Base-by-base conservation (phyloP, 306 rosid genomes). In the Dalbergia cultrata region DNA sequence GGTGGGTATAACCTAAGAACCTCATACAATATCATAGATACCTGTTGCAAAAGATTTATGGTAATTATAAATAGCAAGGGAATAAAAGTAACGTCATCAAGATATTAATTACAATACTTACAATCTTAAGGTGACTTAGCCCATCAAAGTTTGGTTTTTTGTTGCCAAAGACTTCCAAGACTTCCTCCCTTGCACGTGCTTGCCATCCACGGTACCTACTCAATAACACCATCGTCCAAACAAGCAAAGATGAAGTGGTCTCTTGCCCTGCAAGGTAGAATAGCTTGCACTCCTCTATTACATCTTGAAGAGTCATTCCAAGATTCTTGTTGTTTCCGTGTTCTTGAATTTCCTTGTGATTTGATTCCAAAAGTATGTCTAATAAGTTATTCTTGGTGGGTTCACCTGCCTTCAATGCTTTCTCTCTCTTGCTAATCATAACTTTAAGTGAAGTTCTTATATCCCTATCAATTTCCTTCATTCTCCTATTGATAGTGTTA, bases 1-100 rank as follows among this genome's bases (percentile, higher is more conserved):
- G 94, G 90, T 9, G 97, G 80, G 39, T 91, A 89, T 26, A 91
- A 41, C 52, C 97, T 89, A 0, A 91, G 89, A 79, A 93, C 92
- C 80, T 93, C 94, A 1, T 86, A 22, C 17, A 90, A 57, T 35
- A 92, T 89, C 97, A 89, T 87, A 0, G 79, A 70, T 7, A 84
- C 72, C 85, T 84, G 60, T 50, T 19, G 9, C 5, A 17, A 65
- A 33, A 18, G n/a, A 19, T 19, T 14, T 47, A 14, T 39, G 41
- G 31, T 26, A 1, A 26, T 26, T 1, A 26, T 26, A 26, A 26
- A 0, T 26, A 26, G 3, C 31, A 26, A 26, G 41, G 41, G 41
- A 5, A 37, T 37, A 37, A 0, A 5, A 37, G 41, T 1, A 37
- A 37, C 5, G 1, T 26, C 3, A 26, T 26, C 3, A 49, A 14